Percentiles rank a stretch among this genome's conserved stretches.
Evolutionary conservation across 352 stramenopile species (phyloP).

Genomic region (Paralagenidium karlingii): DNA sequence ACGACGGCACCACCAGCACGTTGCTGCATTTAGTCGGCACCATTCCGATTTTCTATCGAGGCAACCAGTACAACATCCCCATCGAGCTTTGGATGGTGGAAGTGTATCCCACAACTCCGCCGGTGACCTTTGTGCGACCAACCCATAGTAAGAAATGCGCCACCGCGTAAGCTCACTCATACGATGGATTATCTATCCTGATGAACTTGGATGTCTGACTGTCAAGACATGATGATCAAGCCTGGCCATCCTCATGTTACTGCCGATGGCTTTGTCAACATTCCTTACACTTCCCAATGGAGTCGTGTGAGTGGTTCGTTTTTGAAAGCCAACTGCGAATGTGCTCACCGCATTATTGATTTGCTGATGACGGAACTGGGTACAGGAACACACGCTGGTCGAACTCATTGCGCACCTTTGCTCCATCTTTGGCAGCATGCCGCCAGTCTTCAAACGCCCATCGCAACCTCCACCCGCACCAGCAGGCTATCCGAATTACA

Average conservation of each 20-base stretch:
- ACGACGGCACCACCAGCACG: slow-evolving; percentile 77
- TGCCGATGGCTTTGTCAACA: slow-evolving; percentile 74
- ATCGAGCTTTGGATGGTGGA: slow-evolving; percentile 84
- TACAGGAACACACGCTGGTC: slow-evolving; percentile 64
- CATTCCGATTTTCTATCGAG: slow-evolving; percentile 85
- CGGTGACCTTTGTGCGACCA: slow-evolving; percentile 79
- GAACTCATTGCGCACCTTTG: slow-evolving; percentile 81
- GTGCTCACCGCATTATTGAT: not conserved
- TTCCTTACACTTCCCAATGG: slow-evolving; percentile 80
- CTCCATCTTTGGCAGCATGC: slow-evolving; percentile 83
- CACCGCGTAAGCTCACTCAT: slow-evolving; percentile 16
- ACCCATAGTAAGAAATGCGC: too few species aligned
- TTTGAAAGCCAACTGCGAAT: slow-evolving; percentile 1
- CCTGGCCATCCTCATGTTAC: slow-evolving; percentile 76
- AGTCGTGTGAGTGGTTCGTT: slow-evolving; percentile 19
- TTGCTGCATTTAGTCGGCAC: slow-evolving; percentile 76
- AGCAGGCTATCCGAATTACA: too few species aligned
- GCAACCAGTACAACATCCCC: slow-evolving; percentile 87
- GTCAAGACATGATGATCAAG: slow-evolving; percentile 76
- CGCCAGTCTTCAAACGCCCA: slow-evolving; percentile 67
- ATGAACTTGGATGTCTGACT: not conserved
- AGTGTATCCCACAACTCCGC: slow-evolving; percentile 64
- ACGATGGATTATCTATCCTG: not conserved
- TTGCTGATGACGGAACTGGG: slow-evolving; percentile 1
- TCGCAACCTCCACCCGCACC: slow-evolving; percentile 21